phyloP scores from a whole-genome alignment of 2,329 filamentous ascomycete genomes.

The Sarocladium oryzae region DNA sequence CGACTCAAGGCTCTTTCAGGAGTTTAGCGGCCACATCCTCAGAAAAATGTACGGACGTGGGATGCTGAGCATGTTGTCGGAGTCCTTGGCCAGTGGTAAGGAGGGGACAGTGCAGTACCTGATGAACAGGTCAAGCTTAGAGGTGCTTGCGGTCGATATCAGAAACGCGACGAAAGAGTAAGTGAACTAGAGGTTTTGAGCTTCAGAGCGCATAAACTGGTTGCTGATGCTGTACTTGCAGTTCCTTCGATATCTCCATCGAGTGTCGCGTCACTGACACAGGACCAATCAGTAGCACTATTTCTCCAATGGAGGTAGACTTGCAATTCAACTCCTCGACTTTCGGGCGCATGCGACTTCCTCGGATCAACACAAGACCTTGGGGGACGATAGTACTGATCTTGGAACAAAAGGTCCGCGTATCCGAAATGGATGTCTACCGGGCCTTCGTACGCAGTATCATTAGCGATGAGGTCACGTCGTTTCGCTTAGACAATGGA shows the following conservation, averaged over 20 bases:
- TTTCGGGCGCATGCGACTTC: conserved; percentile 24
- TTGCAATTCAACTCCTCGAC: conserved; percentile 22
- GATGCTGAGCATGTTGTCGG: background rate
- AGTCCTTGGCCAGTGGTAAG: conserved; percentile 13
- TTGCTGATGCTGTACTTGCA: conserved; percentile 11
- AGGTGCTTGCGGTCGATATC: conserved; percentile 24
- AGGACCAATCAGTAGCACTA: conserved; percentile 23
- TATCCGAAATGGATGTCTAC: conserved; percentile 22
- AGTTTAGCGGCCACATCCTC: background rate
- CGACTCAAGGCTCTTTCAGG: conserved; percentile 3
- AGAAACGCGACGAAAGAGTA: conserved; percentile 24
- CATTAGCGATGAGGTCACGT: conserved; percentile 21
- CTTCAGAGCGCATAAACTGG: background rate
- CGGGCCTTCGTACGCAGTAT: conserved; percentile 24
- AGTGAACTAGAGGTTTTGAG: conserved; percentile 12
- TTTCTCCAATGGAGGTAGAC: conserved; percentile 22
- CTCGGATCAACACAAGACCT: conserved; percentile 22
- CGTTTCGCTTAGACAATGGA: conserved; percentile 22
- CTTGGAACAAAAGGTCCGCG: conserved; percentile 20
- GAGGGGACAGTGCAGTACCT: conserved; percentile 23
- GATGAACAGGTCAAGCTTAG: conserved; percentile 20
- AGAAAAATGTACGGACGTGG: background rate
- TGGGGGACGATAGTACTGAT: conserved; percentile 21
- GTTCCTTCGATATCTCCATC: conserved; percentile 23
- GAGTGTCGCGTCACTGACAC: conserved; percentile 24